phyloP scores from a whole-genome alignment of 177 flowering plant genomes.

The Vitis hybrid region DNA sequence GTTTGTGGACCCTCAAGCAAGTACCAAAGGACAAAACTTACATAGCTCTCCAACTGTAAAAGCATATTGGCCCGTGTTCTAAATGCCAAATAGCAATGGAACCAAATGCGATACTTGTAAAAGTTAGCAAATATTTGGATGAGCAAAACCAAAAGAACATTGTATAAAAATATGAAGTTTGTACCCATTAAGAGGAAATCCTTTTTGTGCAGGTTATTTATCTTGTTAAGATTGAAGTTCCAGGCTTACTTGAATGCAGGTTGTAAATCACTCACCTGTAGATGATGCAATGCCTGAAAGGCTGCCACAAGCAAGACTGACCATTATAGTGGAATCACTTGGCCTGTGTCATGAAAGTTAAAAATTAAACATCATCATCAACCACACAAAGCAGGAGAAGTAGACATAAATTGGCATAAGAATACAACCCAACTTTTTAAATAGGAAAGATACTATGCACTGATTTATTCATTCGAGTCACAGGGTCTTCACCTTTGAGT shows the following conservation, averaged over 20 bases:
- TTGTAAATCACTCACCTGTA: constrained; percentile 49
- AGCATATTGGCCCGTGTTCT: no score
- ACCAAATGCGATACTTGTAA: no score
- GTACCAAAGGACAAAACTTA: no score
- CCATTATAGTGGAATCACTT: constrained; percentile 58
- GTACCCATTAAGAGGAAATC: not conserved
- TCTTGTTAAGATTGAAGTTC: not conserved
- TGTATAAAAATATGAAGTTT: not conserved
- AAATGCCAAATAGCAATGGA: no score
- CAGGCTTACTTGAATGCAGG: not conserved
- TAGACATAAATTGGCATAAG: not conserved
- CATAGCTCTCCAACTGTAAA: no score
- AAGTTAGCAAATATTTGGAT: no score
- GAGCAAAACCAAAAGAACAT: no score
- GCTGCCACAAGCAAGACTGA: constrained; percentile 90
- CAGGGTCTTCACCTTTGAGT: constrained; percentile 50
- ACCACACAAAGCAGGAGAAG: not conserved
- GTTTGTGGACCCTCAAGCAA: no score
- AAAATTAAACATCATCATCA: constrained; percentile 5
- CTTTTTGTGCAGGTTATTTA: not conserved
- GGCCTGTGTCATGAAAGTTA: constrained; percentile 50
- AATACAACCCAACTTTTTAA: not conserved
- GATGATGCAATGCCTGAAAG: constrained; percentile 94
- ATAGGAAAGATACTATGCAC: no score
- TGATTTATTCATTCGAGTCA: not conserved